Evolutionary conservation across 208 protist genomes (phyloP).

Genomic region (Trypanosoma scelopori): DNA sequence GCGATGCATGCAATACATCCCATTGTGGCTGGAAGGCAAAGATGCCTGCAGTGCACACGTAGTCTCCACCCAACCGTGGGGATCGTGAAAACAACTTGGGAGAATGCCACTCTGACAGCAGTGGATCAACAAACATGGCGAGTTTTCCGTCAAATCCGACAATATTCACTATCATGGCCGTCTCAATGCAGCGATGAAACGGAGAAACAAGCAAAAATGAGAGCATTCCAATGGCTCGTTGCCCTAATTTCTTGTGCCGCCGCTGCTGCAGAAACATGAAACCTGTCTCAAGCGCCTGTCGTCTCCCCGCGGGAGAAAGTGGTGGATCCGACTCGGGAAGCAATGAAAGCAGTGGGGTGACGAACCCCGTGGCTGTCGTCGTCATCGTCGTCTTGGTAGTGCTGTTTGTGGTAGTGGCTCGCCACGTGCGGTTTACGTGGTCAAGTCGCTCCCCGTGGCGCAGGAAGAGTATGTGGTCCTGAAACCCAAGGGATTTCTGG

Average conservation of each 20-base stretch:
- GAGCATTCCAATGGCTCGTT: conserved; percentile 60
- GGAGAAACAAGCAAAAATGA: conserved; percentile 72
- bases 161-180: conserved; percentile 72
- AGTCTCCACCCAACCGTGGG: conserved; percentile 61
- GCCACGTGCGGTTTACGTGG: conserved; percentile 72
- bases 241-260: conserved; percentile 52
- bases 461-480: conserved; percentile 64
- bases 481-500: conserved; percentile 34
- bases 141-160: conserved; percentile 68
- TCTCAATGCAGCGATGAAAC: conserved; percentile 86
- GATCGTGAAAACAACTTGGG: conserved; percentile 61
- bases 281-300: conserved; percentile 81
- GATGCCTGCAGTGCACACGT: conserved; percentile 13
- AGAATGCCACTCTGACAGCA: conserved; percentile 82
- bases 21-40: conserved; percentile 39
- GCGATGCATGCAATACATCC: conserved; percentile 39
- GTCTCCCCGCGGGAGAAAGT: conserved; percentile 65
- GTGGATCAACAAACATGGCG: conserved; percentile 76
- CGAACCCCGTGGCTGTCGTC: too few relatives aligned
- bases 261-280: conserved; percentile 49
- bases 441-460: conserved; percentile 83
- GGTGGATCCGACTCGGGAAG: conserved; percentile 74
- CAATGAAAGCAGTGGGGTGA: conserved; percentile 6
- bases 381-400: too few relatives aligned
- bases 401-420: conserved; percentile 33